These are phyloP conservation scores for Scutellaria barbata DNA, from an alignment of 257 asterid genomes.

Conservation along the genomic window DNA sequence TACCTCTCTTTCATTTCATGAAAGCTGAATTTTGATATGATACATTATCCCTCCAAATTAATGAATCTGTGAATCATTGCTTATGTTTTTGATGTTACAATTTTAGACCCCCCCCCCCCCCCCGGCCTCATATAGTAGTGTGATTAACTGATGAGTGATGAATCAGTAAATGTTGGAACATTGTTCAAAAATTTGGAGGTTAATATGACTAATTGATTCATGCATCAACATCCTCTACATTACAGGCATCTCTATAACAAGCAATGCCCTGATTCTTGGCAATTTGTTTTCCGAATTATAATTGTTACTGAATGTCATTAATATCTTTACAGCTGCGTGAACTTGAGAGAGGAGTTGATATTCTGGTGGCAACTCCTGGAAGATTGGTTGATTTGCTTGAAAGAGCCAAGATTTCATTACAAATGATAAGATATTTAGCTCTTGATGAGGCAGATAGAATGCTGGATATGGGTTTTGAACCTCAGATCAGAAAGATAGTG, in stretches of 20 bases:
- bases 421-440: slow-evolving; percentile 74
- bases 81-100: too few relatives aligned
- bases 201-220: not conserved
- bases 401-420: slow-evolving; percentile 77
- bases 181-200: not conserved
- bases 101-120: not conserved
- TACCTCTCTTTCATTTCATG: too few relatives aligned
- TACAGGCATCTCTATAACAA: not conserved
- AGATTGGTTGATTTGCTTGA: slow-evolving; percentile 83
- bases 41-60: too few relatives aligned
- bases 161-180: not conserved
- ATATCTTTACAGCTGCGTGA: slow-evolving; percentile 66
- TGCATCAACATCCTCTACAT: not conserved
- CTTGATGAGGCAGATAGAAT: slow-evolving; percentile 91
- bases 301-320: slow-evolving; percentile 15
- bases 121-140: not conserved
- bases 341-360: slow-evolving; percentile 89
- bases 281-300: slow-evolving; percentile 8
- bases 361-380: slow-evolving; percentile 90
- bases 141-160: not conserved
- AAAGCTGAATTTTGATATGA: too few relatives aligned
- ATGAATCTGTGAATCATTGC: too few relatives aligned
- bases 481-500: slow-evolving; percentile 83
- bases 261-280: not conserved
- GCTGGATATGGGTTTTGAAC: slow-evolving; percentile 92